Percentiles rank a stretch among this genome's conserved stretches.
Conservation (phyloP, 305 asterid species). For the Fraxinus sp. region DNA sequence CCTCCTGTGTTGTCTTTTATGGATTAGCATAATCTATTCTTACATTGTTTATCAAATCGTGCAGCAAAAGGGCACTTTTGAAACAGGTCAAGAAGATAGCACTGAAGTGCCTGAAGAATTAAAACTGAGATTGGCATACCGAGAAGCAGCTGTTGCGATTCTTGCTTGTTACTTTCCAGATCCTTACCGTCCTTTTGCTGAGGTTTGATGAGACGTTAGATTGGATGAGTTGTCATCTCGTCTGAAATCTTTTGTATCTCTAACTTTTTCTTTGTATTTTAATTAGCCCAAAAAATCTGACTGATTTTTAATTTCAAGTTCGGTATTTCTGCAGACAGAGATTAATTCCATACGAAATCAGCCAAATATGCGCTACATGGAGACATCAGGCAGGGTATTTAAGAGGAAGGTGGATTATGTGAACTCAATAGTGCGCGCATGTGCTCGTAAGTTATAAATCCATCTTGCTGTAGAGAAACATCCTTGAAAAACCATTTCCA, state of each 20-base stretch:
- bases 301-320: conserved; percentile 22
- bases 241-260: background rate
- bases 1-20: conserved; percentile 12
- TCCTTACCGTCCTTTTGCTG: conserved; percentile 67
- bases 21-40: conserved; percentile 17
- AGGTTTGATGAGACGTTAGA: conserved; percentile 43
- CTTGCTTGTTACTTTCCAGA: conserved; percentile 91
- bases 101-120: conserved; percentile 93
- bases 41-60: conserved; percentile 32
- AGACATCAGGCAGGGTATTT: conserved; percentile 74
- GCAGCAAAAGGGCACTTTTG: conserved; percentile 99
- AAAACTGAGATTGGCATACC: conserved; percentile 86
- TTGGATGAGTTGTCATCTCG: conserved; percentile 6
- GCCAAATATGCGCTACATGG: conserved; percentile 73
- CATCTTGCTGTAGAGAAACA: conserved; percentile 1
- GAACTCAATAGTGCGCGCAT: conserved; percentile 74
- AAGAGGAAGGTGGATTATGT: conserved; percentile 80
- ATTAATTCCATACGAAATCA: conserved; percentile 77
- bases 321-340: conserved; percentile 64
- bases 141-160: conserved; percentile 98
- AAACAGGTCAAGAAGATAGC: conserved; percentile 96
- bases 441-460: conserved; percentile 86
- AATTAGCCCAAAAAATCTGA: background rate
- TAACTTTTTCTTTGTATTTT: conserved; percentile 9
- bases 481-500: background rate